Conservation (phyloP, 768 basidiomycete species). For the Auricularia cornea region DNA sequence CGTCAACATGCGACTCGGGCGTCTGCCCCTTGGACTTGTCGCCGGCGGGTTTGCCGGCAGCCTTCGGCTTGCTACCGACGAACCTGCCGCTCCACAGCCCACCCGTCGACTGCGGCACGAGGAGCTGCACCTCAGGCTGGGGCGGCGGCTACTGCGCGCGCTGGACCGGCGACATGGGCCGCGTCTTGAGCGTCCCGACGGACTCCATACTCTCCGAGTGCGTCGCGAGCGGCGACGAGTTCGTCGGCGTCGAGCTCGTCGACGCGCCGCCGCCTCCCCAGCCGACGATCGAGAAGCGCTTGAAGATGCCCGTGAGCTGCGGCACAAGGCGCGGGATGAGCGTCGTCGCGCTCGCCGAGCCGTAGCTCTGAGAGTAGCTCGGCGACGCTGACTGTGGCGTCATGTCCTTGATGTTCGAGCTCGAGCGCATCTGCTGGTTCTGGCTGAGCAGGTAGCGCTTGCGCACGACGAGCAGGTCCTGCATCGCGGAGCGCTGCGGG, state of each 20-base stretch:
- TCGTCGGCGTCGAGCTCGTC: slow-evolving; percentile 10
- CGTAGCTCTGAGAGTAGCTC: slow-evolving; percentile 42
- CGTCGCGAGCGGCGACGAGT: slow-evolving; percentile 14
- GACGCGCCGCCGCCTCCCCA: slow-evolving; percentile 38
- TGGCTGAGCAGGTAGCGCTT: slow-evolving; percentile 62
- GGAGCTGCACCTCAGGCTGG: slow-evolving; percentile 28
- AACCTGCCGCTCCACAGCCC: slow-evolving; percentile 73
- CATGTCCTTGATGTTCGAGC: slow-evolving; percentile 21
- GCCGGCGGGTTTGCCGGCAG: slow-evolving; percentile 17
- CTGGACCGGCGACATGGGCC: background rate
- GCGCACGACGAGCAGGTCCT: slow-evolving; percentile 48
- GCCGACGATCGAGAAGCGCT: slow-evolving; percentile 54
- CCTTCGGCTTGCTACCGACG: slow-evolving; percentile 36
- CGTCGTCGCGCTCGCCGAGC: slow-evolving; percentile 47
- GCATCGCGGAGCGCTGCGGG: slow-evolving; percentile 56
- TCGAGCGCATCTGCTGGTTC: slow-evolving; percentile 34
- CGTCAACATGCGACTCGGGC: slow-evolving; percentile 55
- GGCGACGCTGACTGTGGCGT: slow-evolving; percentile 19
- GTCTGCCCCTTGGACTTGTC: slow-evolving; percentile 37
- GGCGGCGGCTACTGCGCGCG: background rate
- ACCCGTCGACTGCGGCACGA: slow-evolving; percentile 58
- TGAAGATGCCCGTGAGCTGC: slow-evolving; percentile 65
- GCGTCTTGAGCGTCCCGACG: slow-evolving; percentile 1
- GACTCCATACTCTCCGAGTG: slow-evolving; percentile 16
- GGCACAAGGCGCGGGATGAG: slow-evolving; percentile 62